Percentiles rank a stretch among this genome's conserved stretches.
Evolutionary conservation across 2,329 filamentous ascomycete genomes (phyloP).

Genomic region (Parastagonospora avenae): DNA sequence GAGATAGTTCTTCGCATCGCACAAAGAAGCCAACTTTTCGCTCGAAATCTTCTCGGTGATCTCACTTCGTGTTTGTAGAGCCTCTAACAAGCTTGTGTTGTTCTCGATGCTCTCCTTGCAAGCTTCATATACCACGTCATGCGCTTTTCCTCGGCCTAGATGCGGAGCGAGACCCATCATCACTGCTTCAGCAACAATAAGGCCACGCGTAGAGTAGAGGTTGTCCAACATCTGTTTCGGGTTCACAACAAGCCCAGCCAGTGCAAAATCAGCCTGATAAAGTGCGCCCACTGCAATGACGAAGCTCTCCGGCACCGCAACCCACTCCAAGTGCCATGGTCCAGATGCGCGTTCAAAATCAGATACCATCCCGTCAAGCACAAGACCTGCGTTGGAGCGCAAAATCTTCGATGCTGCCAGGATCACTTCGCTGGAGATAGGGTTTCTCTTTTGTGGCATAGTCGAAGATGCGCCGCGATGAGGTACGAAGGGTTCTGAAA

Average conservation of each 20-base stretch:
- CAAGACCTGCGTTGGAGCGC: conserved; percentile 57
- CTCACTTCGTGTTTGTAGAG: conserved; percentile 47
- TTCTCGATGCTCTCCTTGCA: conserved; percentile 58
- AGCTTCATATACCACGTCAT: conserved; percentile 62
- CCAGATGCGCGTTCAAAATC: conserved; percentile 64
- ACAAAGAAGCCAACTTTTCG: conserved; percentile 57
- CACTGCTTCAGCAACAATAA: conserved; percentile 65
- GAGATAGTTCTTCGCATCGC: conserved; percentile 60
- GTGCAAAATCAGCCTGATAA: conserved; percentile 60
- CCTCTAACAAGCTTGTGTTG: conserved; percentile 51
- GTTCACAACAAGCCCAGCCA: conserved; percentile 59
- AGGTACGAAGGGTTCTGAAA: conserved; percentile 56
- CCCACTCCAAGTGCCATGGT: conserved; percentile 66
- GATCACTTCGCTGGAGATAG: conserved; percentile 63
- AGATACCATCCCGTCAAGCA: conserved; percentile 62
- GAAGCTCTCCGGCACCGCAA: conserved; percentile 60
- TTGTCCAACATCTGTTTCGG: conserved; percentile 57
- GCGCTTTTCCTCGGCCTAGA: conserved; percentile 59
- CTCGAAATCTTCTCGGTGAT: conserved; percentile 52
- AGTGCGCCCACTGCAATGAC: conserved; percentile 59
- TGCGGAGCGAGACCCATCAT: conserved; percentile 64
- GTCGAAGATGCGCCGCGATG: conserved; percentile 43
- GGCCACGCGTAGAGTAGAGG: conserved; percentile 56
- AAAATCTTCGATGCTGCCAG: conserved; percentile 61
- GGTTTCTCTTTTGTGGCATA: conserved; percentile 59